These are phyloP conservation scores for Sporothrix schenckii DNA, from an alignment of 2,329 filamentous ascomycete genomes.

Conservation along the genomic window DNA sequence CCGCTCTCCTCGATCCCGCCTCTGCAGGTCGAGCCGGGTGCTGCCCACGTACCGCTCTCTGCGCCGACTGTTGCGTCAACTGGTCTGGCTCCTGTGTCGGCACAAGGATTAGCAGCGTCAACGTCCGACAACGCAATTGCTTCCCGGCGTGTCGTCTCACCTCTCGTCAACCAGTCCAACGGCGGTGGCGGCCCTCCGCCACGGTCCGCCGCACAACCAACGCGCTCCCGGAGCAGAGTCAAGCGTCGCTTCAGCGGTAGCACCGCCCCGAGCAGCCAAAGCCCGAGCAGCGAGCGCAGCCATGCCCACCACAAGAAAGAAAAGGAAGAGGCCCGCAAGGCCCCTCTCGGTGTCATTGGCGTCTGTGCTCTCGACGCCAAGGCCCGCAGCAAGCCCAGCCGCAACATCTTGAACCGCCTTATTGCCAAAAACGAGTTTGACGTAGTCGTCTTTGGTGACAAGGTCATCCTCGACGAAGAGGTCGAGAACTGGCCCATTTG, in stretches of 20 bases:
- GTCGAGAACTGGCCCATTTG: conserved; percentile 96
- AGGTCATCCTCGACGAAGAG: conserved; percentile 95
- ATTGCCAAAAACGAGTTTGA: conserved; percentile 93
- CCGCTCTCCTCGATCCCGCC: conserved; percentile 25
- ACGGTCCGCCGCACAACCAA: conserved; percentile 40
- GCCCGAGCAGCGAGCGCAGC: conserved; percentile 70
- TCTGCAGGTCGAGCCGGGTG: conserved; percentile 10
- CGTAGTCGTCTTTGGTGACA: conserved; percentile 96
- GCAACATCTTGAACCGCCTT: conserved; percentile 91
- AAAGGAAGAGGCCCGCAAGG: conserved; percentile 66
- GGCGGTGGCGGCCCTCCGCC: conserved; percentile 12
- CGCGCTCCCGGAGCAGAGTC: conserved; percentile 61
- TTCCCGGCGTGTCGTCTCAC: conserved; percentile 30
- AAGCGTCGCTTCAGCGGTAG: conserved; percentile 80
- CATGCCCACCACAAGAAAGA: conserved; percentile 52
- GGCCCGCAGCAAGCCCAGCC: conserved; percentile 92
- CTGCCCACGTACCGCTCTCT: background rate
- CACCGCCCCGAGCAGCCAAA: conserved; percentile 79
- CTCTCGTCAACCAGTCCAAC: conserved; percentile 36
- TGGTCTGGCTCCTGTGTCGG: background rate
- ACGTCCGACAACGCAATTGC: conserved; percentile 5
- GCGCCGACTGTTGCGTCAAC: conserved; percentile 15
- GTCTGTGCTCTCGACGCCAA: conserved; percentile 96
- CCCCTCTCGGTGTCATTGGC: conserved; percentile 72
- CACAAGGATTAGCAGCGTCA: background rate